Conservation (phyloP, 371 early-diverging fungal species). For the Apophysomyces ossiformis region DNA sequence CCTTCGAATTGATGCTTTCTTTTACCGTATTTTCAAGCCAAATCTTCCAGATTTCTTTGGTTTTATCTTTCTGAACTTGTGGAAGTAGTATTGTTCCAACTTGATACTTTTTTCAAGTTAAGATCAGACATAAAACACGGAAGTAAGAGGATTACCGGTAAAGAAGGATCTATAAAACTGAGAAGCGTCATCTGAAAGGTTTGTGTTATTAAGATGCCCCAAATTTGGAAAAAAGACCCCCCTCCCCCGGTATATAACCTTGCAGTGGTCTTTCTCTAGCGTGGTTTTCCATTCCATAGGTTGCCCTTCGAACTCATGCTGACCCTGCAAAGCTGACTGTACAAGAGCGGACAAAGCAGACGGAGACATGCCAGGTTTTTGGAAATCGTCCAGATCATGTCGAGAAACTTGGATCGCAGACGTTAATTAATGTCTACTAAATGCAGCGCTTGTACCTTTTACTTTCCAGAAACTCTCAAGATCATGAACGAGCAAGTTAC, state of each 20-base stretch:
- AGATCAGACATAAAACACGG: not conserved
- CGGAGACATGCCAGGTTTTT: not conserved
- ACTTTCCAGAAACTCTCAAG: slow-evolving; percentile 15
- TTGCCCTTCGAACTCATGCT: slow-evolving; percentile 19
- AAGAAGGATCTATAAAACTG: slow-evolving; percentile 10
- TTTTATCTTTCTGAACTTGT: not conserved
- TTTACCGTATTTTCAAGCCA: slow-evolving; percentile 21
- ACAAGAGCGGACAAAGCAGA: slow-evolving; percentile 9
- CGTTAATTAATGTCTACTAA: too few species aligned
- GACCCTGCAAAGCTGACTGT: slow-evolving; percentile 13
- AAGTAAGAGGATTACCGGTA: slow-evolving; percentile 14
- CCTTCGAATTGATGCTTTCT: slow-evolving; percentile 11
- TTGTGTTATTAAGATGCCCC: too few species aligned
- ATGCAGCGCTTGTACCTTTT: not conserved
- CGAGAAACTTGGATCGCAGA: slow-evolving; percentile 2
- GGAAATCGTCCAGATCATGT: slow-evolving; percentile 16
- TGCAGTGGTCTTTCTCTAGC: slow-evolving; percentile 5
- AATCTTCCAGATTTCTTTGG: slow-evolving; percentile 2
- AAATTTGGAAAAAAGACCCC: too few species aligned
- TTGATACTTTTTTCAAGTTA: slow-evolving; percentile 9
- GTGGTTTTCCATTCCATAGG: slow-evolving; percentile 14
- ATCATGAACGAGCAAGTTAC: slow-evolving; percentile 14
- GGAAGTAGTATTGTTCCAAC: slow-evolving; percentile 11
- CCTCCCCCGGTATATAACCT: not conserved
- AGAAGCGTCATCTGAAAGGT: slow-evolving; percentile 13